Evolutionary conservation across 2,329 filamentous ascomycete genomes (phyloP), one percentile per base, ranked within the genome.

Genomic region (Diaporthe sp.): DNA sequence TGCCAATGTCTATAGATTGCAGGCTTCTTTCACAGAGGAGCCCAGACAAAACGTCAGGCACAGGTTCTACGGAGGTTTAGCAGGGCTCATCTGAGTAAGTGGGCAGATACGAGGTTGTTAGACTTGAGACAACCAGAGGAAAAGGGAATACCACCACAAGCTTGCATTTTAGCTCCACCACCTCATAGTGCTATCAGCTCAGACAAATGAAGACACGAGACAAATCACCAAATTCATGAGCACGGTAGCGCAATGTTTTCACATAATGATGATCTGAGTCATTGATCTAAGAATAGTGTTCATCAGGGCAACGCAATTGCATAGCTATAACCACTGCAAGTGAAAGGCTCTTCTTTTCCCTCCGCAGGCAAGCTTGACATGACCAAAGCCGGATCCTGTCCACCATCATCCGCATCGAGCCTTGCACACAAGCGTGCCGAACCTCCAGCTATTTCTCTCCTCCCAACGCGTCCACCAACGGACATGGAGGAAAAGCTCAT

Each of bases 271-370:
- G 19, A 66, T 68, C 22, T 68, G 33, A 38, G n/a, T 68, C 64
- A 45, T 54, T 54, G 8, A n/a, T 68, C 47, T 68, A 47, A 22
- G 25, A 40, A 13, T 54, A 13, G 30, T 54, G 47, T 40, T 40
- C 64, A 68, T 30, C 45, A 68, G 64, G 64, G 47, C 64, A 68
- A 68, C 33, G 33, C 5, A 13, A 54, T 40, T 40, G 64, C 64
- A 40, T 40, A 30, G n/a, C 47, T 40, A 54, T 68, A 10, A 68
- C 64, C 64, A 68, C 19, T 47, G n/a, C 33, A 68, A 68, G n/a
- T 38, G 30, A 68, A 33, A 68, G 47, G 30, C 33, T 67, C 30
- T 6, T 54, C 17, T 28, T 54, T 54, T 5, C 33, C 64, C 30
- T 68, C 33, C n/a, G 33, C 64, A 28, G 64, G 47, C 64, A 45